Conservation (phyloP, 1,284 basidiomycete species). For the Irpex sp. region DNA sequence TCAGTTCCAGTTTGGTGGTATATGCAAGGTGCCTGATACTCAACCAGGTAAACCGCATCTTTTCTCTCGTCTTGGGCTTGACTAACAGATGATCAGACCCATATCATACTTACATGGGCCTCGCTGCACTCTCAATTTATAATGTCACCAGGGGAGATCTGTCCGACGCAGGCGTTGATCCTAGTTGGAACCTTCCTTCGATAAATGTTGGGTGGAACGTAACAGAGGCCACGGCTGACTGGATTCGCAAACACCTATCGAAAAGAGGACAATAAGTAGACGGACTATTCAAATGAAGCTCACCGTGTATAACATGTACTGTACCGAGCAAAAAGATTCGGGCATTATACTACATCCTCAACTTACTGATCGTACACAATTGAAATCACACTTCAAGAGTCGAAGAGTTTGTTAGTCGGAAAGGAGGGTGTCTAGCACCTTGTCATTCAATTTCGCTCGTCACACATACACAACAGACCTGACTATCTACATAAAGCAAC, state of each 20-base stretch:
- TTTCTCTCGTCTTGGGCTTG: not conserved
- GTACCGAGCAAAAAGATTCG: not conserved
- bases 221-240: conserved; percentile 53
- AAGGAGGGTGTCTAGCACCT: conserved; percentile 3
- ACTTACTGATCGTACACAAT: not conserved
- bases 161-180: conserved; percentile 36
- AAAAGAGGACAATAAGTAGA: not conserved
- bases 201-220: conserved; percentile 74
- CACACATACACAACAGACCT: not conserved
- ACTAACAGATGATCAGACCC: conserved; percentile 51
- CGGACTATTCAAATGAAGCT: not conserved
- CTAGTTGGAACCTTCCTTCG: conserved; percentile 52
- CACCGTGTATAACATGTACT: not conserved
- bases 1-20: conserved; percentile 84
- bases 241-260: conserved; percentile 37
- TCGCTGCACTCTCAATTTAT: conserved; percentile 76
- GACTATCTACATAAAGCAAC: not conserved
- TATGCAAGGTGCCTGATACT: conserved; percentile 78
- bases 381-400: not conserved
- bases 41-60: conserved; percentile 52
- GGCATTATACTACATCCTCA: no score
- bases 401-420: not conserved
- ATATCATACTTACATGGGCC: conserved; percentile 86
- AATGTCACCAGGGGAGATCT: not conserved
- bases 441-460: not conserved